phyloP scores from a whole-genome alignment of 345 rosid species.

The Odontarrhena argentea region DNA sequence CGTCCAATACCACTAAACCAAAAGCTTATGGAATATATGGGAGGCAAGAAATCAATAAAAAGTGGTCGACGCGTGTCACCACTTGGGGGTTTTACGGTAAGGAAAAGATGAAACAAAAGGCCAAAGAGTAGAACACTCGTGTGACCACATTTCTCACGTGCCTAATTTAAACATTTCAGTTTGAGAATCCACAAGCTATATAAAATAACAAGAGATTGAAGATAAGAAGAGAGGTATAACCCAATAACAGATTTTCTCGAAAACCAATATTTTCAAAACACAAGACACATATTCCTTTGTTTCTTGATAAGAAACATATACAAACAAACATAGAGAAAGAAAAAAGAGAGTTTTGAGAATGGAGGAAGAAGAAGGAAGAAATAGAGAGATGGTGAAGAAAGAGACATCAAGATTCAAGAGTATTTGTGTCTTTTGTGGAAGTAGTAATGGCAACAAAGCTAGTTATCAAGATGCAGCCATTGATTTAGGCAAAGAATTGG shows the following conservation, averaged over 20 bases:
- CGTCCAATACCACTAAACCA: too few species aligned
- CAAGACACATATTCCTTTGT: constrained; percentile 4
- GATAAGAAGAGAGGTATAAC: constrained; percentile 19
- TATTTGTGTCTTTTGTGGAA: constrained; percentile 81
- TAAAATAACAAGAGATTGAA: constrained; percentile 4
- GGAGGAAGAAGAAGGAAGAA: constrained; percentile 31
- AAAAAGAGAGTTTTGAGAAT: constrained; percentile 10
- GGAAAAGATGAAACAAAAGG: neutral
- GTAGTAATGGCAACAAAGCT: constrained; percentile 75
- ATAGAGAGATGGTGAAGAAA: constrained; percentile 18
- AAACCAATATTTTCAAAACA: too few species aligned
- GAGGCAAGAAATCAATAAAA: neutral
- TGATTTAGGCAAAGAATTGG: constrained; percentile 73
- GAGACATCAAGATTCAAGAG: constrained; percentile 48
- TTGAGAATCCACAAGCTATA: constrained; percentile 10
- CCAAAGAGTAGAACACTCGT: constrained; percentile 18
- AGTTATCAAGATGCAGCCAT: constrained; percentile 79
- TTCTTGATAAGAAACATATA: neutral
- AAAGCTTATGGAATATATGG: too few species aligned
- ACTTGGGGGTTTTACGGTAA: constrained; percentile 1
- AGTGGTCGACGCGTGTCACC: constrained; percentile 3
- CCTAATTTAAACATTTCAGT: neutral
- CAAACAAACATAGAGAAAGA: constrained; percentile 7
- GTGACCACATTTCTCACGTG: constrained; percentile 29
- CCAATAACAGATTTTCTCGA: neutral